Evolutionary conservation across 768 basidiomycete genomes (phyloP), one percentile per base, ranked within the genome.

Genomic region (Suillus discolor): DNA sequence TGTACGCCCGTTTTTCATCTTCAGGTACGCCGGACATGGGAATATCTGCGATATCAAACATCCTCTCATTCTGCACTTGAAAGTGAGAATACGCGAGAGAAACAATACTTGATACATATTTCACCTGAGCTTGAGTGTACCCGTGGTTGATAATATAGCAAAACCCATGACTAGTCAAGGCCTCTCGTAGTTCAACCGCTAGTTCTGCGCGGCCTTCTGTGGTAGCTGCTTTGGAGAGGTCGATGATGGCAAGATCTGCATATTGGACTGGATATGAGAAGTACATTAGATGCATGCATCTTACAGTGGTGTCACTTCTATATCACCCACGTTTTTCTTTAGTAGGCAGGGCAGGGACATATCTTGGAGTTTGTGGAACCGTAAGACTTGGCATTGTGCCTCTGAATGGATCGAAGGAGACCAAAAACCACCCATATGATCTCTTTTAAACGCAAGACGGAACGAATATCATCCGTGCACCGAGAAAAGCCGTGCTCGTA

Each of bases 21-120:
- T 79, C 72, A 39, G 65, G 65, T 1, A 85, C 83, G 16, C 71
- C 66, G 0, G 79, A 67, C 66, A 85, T 85, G 0, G 82, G 80
- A 16, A 83, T 60, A 61, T 84, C 79, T 7, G 83, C 84, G 61
- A 86, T 81, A 65, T 83, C 81, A 57, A 85, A 84, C 45, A 85
- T 83, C 42, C 81, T 73, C 28, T 77, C 74, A 8, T 79, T 83
- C 85, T 86, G 36, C 1, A 62, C 18, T 36, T 11, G 31, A 31
- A 65, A 38, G 23, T 31, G 9, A 59, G 57, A 18, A 59, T 59
- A 39, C 28, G 31, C 28, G 16, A 31, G 4, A 41, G 18, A 25
- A 18, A 12, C 57, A 28, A 41, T 9, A 25, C 2, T 41, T 41
- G 38, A 41, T 31, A 6, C 39, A 28, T 59, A 41, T 59, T 59